Evolutionary conservation across 2,329 filamentous ascomycete species (phyloP), one percentile per base, ranked within the genome.

Genomic region (Penicillium aurantiogriseum): DNA sequence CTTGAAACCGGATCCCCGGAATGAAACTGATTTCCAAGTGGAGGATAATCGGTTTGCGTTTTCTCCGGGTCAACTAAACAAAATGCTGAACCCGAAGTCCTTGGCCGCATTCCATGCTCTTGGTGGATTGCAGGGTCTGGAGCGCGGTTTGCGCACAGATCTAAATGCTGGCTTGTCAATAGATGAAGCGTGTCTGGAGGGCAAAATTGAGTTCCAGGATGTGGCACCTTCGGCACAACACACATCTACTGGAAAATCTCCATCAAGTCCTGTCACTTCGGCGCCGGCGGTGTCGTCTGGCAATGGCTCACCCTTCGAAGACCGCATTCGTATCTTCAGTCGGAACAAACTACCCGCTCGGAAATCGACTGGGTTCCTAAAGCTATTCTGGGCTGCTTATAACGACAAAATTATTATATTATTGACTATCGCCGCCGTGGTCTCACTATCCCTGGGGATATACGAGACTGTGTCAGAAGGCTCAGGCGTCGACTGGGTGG

Each of bases 11-110:
- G 91, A 95, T 69, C 82, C 85, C 38, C 89, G 90, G 7, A 89
- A 87, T 51, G 89, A 92, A 71, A 80, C 77, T 19, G 90, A 93
- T 61, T 96, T 95, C 66, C 67, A 84, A 15, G 86, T 93, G 11
- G 82, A 88, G 6, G 81, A 91, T 71, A 96, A 94, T 71, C 88
- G 88, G 0, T 96, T 96, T 69, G 92, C 91, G 17, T 96, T 91
- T 71, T 85, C 87, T 2, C 74, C 74, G 0, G 92, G 92, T 15
- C 88, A 95, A 69, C 80, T 97, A 61, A 88, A 87, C 67, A 96
- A 96, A 74, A 83, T 96, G 77, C 85, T 93, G 60, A 94, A 95
- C 70, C 92, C 92, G 4, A 96, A 96, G 78, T 95, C 86, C 60
- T 76, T 96, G 57, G 80, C 88, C 13, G 92, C 92, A 0, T 96